phyloP scores from a whole-genome alignment of 371 early-diverging fungal species.

The Mucor ambiguus region DNA sequence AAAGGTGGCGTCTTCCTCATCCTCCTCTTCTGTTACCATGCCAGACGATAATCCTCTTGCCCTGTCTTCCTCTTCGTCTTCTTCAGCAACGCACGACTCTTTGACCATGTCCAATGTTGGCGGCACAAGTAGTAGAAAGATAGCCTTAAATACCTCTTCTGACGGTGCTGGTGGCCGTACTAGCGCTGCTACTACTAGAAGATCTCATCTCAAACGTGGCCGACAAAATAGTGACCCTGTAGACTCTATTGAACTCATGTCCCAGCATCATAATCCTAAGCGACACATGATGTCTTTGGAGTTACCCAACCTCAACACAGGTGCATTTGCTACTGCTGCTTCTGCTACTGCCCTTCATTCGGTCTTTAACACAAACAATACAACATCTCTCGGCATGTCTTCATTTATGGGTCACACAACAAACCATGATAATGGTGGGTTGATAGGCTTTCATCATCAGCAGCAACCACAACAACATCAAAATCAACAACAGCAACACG shows the following conservation, averaged over 20 bases:
- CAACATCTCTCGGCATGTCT: background rate
- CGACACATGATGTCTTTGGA: background rate
- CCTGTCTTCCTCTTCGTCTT: background rate
- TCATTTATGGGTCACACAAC: background rate
- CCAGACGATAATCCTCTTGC: background rate
- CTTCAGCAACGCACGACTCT: background rate
- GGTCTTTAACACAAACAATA: background rate
- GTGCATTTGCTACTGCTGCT: background rate
- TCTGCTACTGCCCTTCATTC: background rate
- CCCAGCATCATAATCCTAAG: background rate
- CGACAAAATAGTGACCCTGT: background rate
- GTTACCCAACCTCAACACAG: background rate
- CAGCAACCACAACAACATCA: background rate
- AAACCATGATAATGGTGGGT: background rate
- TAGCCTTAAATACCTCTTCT: background rate
- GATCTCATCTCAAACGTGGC: background rate
- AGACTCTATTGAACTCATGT: background rate
- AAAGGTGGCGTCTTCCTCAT: background rate
- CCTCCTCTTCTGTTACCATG: background rate
- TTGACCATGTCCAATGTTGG: background rate
- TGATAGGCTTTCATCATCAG: background rate
- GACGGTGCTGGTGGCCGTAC: background rate
- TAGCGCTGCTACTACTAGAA: background rate
- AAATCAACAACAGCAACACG: background rate
- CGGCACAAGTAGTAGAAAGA: conserved; percentile 1